A percentile compares a stretch with the other conserved stretches of the same genome.
Conservation (phyloP, 2,329 filamentous ascomycete species). For the Botryotinia calthae region DNA sequence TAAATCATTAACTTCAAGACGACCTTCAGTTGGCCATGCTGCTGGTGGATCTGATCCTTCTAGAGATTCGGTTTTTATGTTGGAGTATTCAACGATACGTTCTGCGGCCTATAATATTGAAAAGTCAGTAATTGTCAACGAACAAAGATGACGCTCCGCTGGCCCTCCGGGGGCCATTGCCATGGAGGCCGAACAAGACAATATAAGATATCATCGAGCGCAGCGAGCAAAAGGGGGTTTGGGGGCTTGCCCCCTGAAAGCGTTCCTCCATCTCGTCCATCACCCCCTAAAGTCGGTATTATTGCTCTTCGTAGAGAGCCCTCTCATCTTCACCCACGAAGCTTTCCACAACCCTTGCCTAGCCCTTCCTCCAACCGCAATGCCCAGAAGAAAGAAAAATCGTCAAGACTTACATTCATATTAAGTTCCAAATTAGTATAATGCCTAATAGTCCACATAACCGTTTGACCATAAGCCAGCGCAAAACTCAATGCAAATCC, state of each 20-base stretch:
- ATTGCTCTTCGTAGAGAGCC: neutral
- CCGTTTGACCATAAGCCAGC: conserved; percentile 62
- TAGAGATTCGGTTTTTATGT: conserved; percentile 64
- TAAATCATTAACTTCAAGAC: conserved; percentile 69
- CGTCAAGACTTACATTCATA: conserved; percentile 59
- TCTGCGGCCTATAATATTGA: conserved; percentile 49
- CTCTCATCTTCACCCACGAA: neutral
- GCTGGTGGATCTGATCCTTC: conserved; percentile 61
- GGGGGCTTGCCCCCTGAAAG: neutral
- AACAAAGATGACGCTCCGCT: neutral
- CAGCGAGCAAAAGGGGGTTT: neutral
- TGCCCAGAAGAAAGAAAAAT: neutral
- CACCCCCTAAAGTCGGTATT: neutral
- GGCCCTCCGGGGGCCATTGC: neutral
- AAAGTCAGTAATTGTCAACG: neutral
- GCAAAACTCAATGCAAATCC: conserved; percentile 75
- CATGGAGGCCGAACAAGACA: neutral
- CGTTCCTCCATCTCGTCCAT: neutral
- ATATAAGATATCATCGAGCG: neutral
- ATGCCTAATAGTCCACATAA: conserved; percentile 64
- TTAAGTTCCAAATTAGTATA: conserved; percentile 72
- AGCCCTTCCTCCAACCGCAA: neutral
- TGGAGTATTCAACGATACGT: conserved; percentile 71
- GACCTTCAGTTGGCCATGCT: conserved; percentile 72
- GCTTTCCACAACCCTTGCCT: neutral